Conservation (phyloP, 2,329 filamentous ascomycete species). For the Venturia nashicola region DNA sequence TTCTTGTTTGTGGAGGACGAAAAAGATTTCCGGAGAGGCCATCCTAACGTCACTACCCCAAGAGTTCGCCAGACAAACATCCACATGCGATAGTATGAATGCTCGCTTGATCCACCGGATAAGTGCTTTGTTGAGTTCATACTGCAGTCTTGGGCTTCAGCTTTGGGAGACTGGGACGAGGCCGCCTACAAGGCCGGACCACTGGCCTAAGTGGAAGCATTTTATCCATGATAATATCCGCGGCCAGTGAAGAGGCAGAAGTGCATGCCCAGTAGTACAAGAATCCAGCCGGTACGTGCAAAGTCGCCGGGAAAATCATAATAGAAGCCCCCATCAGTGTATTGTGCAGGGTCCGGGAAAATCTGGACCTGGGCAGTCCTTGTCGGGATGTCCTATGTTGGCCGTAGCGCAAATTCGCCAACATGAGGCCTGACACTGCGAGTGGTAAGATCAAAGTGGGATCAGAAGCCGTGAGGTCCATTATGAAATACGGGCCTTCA, state of each 20-base stretch:
- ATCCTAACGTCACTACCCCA: neutral
- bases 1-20: neutral
- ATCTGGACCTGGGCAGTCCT: neutral
- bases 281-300: constrained; percentile 4
- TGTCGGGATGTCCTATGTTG: neutral
- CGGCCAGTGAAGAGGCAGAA: neutral
- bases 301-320: neutral
- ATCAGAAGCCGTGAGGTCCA: constrained; percentile 8
- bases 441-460: neutral
- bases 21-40: neutral
- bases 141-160: neutral
- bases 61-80: neutral
- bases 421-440: constrained; percentile 4
- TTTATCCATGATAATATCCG: neutral
- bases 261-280: constrained; percentile 10
- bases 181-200: constrained; percentile 1
- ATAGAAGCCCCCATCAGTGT: neutral
- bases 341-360: neutral
- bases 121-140: neutral
- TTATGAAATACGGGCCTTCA: constrained; percentile 4
- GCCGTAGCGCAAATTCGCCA: neutral
- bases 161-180: neutral
- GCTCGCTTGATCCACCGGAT: no score
- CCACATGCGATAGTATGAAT: no score
- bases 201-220: neutral